Percentiles rank a stretch among this genome's conserved stretches.
phyloP scores from a whole-genome alignment of 2,329 filamentous ascomycete species.

The Teratosphaeriaceae sp. region DNA sequence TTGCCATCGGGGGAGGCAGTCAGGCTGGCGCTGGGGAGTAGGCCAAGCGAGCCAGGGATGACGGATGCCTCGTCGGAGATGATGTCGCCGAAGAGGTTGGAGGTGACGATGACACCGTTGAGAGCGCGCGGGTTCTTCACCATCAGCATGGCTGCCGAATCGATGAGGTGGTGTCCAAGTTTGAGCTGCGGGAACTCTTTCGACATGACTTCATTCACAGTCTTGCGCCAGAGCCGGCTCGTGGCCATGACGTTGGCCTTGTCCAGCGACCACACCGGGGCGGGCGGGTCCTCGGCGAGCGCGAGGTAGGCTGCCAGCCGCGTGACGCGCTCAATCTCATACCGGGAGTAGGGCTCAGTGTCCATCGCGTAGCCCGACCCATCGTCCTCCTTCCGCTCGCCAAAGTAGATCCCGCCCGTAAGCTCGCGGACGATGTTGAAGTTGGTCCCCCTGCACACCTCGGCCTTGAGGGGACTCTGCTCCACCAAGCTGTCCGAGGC shows the following conservation, averaged over 20 bases:
- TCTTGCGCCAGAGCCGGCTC: conserved; percentile 80
- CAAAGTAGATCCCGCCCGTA: conserved; percentile 93
- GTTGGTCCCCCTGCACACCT: conserved; percentile 79
- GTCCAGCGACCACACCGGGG: conserved; percentile 79
- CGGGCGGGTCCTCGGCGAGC: conserved; percentile 65
- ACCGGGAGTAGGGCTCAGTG: conserved; percentile 76
- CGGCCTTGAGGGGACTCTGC: conserved; percentile 77
- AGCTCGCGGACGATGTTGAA: conserved; percentile 90
- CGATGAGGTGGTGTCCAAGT: conserved; percentile 84
- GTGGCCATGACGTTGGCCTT: conserved; percentile 97
- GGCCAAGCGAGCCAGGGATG: conserved; percentile 82
- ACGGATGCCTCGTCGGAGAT: conserved; percentile 92
- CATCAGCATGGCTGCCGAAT: conserved; percentile 96
- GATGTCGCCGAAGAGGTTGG: conserved; percentile 94
- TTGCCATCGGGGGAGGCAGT: conserved; percentile 81
- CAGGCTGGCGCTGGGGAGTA: conserved; percentile 82
- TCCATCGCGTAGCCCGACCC: conserved; percentile 71
- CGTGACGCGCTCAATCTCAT: conserved; percentile 83
- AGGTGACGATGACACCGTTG: conserved; percentile 87
- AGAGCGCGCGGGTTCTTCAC: conserved; percentile 84
- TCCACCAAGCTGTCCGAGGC: conserved; percentile 79
- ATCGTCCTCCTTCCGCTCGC: conserved; percentile 74
- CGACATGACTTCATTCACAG: conserved; percentile 74
- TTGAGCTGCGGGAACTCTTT: conserved; percentile 84
- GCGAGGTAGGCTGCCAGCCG: conserved; percentile 77